These are phyloP conservation scores for Dactylonectria macrodidyma DNA, from an alignment of 2,329 filamentous ascomycete genomes.

Conservation along the genomic window DNA sequence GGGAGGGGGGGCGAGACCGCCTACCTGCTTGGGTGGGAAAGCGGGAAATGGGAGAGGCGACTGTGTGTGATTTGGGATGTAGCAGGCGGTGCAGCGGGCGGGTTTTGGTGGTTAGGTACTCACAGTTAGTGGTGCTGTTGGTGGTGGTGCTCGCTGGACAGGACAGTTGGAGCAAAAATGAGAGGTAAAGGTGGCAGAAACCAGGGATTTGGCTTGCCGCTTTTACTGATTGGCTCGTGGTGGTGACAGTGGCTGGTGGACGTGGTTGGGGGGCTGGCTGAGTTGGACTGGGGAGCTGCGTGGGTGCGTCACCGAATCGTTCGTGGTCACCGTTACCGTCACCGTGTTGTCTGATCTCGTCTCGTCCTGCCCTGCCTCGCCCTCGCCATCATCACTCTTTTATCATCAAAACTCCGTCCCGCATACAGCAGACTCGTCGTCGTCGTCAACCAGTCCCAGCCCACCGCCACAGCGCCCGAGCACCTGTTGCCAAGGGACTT, in stretches of 20 bases:
- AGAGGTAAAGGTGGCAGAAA: slow-evolving; percentile 41
- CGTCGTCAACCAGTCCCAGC: slow-evolving; percentile 43
- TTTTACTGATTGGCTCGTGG: slow-evolving; percentile 55
- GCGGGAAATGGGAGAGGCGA: slow-evolving; percentile 37
- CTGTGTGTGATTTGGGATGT: slow-evolving; percentile 4
- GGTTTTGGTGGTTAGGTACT: too few relatives aligned
- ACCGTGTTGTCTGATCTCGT: slow-evolving; percentile 9
- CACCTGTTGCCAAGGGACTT: slow-evolving; percentile 41
- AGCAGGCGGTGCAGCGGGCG: too few relatives aligned
- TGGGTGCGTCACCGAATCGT: slow-evolving; percentile 16
- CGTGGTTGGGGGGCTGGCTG: slow-evolving; percentile 31
- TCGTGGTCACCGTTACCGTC: slow-evolving; percentile 26
- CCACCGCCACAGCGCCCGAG: slow-evolving; percentile 40
- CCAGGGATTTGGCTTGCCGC: slow-evolving; percentile 48
- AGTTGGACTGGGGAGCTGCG: slow-evolving; percentile 36
- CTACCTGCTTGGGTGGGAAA: slow-evolving; percentile 42
- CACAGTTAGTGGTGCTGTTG: too few relatives aligned
- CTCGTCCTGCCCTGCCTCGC: neutral
- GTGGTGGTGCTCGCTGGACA: neutral
- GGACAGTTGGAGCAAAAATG: slow-evolving; percentile 18
- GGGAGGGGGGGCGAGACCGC: slow-evolving; percentile 45
- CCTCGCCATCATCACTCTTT: slow-evolving; percentile 9
- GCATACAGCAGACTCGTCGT: slow-evolving; percentile 19
- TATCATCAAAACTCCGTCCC: slow-evolving; percentile 8
- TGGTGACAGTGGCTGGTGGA: slow-evolving; percentile 42